Conservation (phyloP, 805 yeast species). For the Blastobotrys robertii region DNA sequence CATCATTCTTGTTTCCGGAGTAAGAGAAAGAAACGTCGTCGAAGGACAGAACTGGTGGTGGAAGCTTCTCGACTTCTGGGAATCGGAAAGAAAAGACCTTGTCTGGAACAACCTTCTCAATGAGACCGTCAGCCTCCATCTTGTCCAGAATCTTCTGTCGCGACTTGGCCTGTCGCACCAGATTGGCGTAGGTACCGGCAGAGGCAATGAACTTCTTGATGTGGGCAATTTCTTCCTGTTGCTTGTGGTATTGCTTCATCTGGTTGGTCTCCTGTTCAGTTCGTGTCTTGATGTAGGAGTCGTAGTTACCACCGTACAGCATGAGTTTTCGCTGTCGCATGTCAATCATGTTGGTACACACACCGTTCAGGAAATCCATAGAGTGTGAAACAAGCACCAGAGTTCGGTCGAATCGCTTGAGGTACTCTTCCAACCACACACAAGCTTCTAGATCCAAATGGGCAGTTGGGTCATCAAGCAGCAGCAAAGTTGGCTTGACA, state of each 20-base stretch:
- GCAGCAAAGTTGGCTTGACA: conserved; percentile 90
- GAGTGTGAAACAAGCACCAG: conserved; percentile 94
- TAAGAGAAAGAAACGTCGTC: conserved; percentile 92
- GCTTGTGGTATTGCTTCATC: conserved; percentile 94
- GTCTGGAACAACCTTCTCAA: conserved; percentile 86
- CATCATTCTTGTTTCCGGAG: conserved; percentile 62
- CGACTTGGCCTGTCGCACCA: conserved; percentile 97
- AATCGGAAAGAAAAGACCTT: conserved; percentile 89
- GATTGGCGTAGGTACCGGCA: conserved; percentile 98
- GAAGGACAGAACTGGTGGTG: conserved; percentile 97
- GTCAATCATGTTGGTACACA: conserved; percentile 95
- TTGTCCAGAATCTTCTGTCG: conserved; percentile 98
- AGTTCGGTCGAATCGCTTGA: conserved; percentile 88
- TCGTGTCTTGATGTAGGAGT: conserved; percentile 91
- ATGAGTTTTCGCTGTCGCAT: conserved; percentile 75
- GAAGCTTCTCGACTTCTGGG: conserved; percentile 92
- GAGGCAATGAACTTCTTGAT: conserved; percentile 98
- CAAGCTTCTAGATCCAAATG: conserved; percentile 99
- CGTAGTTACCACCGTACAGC: conserved; percentile 96
- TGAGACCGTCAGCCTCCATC: conserved; percentile 98
- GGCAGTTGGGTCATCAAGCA: conserved; percentile 98
- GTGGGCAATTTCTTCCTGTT: conserved; percentile 97
- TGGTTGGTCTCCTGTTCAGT: conserved; percentile 90
- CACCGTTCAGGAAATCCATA: conserved; percentile 98
- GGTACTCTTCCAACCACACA: conserved; percentile 98